Evolutionary conservation across 2,329 filamentous ascomycete genomes (phyloP), one percentile per base, ranked within the genome.

Genomic region (Fusarium bulbicola): DNA sequence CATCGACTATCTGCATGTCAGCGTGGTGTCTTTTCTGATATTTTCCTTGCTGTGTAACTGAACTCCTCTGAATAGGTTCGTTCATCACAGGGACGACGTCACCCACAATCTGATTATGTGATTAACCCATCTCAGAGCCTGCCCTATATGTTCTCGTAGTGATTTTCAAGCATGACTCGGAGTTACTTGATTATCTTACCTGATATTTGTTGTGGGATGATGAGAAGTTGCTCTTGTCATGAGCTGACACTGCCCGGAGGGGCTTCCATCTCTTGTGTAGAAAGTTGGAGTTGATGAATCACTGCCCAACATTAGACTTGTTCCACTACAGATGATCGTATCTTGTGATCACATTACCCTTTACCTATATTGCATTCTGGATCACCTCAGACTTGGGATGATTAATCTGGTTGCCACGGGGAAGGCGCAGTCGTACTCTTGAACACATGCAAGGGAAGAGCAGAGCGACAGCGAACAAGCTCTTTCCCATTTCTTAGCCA

Each of bases 271-370:
- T 52, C 30, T 43, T 40, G 34, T 53, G 21, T 32, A 57, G 57
- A 24, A 58, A 50, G 39, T 72, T 49, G 43, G 61, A 53, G 45
- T 37, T 54, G 42, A 50, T 42, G 46, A 42, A 40, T 65, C 63
- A 74, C 57, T 56, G 45, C 58, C 50, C n/a, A 53, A 57, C 58
- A 43, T 24, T 59, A 53, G 30, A 34, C 32, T 64, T 24, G 71
- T 74, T 52, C 43, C 71, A 74, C 63, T 60, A 58, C 43, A 60
- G 42, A 32, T 49, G 49, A 34, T 42, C 59, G 21, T 34, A 40
- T 45, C 30, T 45, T 13, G 15, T 54, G 42, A 58, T 49, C 46
- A 59, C 16, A 39, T 45, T 13, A 32, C 12, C 20, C 12, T 24
- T 7, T 34, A 34, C 32, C 32, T 34, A 34, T 28, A 42, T 18